Evolutionary conservation across 2,329 filamentous ascomycete genomes (phyloP), one percentile per base, ranked within the genome.

Genomic region (Fusarium anthophilum): DNA sequence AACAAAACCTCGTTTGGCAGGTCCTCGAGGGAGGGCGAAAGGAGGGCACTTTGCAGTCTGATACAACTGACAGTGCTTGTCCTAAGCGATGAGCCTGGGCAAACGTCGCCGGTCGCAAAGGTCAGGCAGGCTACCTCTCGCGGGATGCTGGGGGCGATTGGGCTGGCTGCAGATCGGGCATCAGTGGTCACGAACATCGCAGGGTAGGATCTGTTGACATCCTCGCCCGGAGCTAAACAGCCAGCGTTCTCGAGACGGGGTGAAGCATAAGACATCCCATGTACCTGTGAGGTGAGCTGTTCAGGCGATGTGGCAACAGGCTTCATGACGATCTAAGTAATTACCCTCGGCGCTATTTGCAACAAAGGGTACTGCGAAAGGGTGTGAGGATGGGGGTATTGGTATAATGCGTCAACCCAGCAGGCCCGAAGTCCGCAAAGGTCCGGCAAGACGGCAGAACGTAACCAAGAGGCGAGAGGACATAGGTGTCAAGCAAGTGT

Each of bases 1-100:
- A 88, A 84, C 60, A 91, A 80, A 35, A 91, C 79, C 80, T 91
- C 89, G 79, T 87, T 90, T 30, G 89, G 89, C 53, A 91, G 81
- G 47, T 81, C 79, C 59, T 84, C 82, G 81, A 83, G 75, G 64
- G 78, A 73, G 67, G 74, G 57, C 39, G 71, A 56, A n/a, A 51
- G 51, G 44, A 28, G 39, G 35, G 47, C 47, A 48, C 54, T 47
- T 20, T 47, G 41, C 35, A 69, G 17, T 15, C 45, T 43, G 43
- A 58, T 39, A 17, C 50, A 44, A 22, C 38, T 24, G 48, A 26
- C 57, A 30, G 47, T 38, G 24, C 24, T 37, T 35, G 26, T 39
- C 35, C 44, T 56, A 50, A 43, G 50, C 30, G 43, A 58, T 39
- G 45, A 65, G 55, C 22, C 37, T 15, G 45, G 15, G 50, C 37